Conservation (phyloP, 2,329 filamentous ascomycete genomes). For the Rhynchosporium graminicola region DNA sequence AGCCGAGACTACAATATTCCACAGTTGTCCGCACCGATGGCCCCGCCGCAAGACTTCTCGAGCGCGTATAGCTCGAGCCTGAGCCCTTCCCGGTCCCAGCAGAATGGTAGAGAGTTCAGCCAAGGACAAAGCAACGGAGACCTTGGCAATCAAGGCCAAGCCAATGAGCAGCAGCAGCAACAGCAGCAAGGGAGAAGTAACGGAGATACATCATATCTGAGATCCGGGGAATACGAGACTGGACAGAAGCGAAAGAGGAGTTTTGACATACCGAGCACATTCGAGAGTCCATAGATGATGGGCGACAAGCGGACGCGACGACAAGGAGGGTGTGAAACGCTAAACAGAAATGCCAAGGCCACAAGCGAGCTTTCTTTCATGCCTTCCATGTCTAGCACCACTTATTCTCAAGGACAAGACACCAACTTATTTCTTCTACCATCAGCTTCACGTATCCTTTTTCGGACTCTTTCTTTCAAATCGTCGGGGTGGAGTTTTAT, state of each 20-base stretch:
- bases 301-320: background rate
- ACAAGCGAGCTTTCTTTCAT: slow-evolving; percentile 9
- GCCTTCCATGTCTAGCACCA: background rate
- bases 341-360: slow-evolving; percentile 6
- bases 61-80: slow-evolving; percentile 23
- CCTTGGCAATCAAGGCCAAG: slow-evolving; percentile 26
- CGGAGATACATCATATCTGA: slow-evolving; percentile 33
- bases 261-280: slow-evolving; percentile 35
- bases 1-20: slow-evolving; percentile 52
- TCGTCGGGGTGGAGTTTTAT: background rate
- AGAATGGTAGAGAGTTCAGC: slow-evolving; percentile 14
- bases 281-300: slow-evolving; percentile 29
- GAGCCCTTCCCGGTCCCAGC: slow-evolving; percentile 15
- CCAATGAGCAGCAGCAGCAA: slow-evolving; percentile 31
- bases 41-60: slow-evolving; percentile 49
- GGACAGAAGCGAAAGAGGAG: slow-evolving; percentile 38
- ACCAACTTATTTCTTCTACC: background rate
- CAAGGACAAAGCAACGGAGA: slow-evolving; percentile 32
- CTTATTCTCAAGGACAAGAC: background rate
- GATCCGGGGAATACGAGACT: slow-evolving; percentile 33
- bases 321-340: background rate
- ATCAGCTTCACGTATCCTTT: background rate
- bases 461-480: background rate
- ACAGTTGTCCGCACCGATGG: slow-evolving; percentile 57
- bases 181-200: slow-evolving; percentile 31